Evolutionary conservation across 1,139 yeast genomes (phyloP).

Genomic region (Geotrichum citri-aurantii): DNA sequence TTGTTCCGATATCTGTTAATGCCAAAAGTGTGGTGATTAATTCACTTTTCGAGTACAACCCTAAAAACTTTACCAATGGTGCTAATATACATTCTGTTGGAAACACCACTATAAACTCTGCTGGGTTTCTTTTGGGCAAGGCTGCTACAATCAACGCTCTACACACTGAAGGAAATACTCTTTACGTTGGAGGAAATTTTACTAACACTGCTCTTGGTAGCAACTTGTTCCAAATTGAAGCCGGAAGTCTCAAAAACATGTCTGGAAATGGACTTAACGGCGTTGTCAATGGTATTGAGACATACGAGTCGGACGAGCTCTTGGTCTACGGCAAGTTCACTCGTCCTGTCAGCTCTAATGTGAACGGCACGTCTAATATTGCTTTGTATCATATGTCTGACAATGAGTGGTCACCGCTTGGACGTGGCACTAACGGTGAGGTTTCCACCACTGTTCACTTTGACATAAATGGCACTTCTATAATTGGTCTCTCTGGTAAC

Average conservation of each 20-base stretch:
- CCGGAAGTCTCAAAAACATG: slow-evolving; percentile 29
- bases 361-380: slow-evolving; percentile 27
- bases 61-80: slow-evolving; percentile 54
- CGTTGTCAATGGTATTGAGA: slow-evolving; percentile 32
- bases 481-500: slow-evolving; percentile 36
- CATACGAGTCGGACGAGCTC: slow-evolving; percentile 24
- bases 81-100: slow-evolving; percentile 46
- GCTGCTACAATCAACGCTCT: slow-evolving; percentile 16
- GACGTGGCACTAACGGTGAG: slow-evolving; percentile 29
- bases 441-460: slow-evolving; percentile 27
- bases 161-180: slow-evolving; percentile 21
- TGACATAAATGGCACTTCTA: slow-evolving; percentile 34
- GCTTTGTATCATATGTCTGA: slow-evolving; percentile 30
- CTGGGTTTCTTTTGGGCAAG: slow-evolving; percentile 42
- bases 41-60: slow-evolving; percentile 78
- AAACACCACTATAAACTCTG: slow-evolving; percentile 59
- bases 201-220: slow-evolving; percentile 32
- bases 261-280: slow-evolving; percentile 41
- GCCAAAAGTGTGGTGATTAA: slow-evolving; percentile 44
- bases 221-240: slow-evolving; percentile 31
- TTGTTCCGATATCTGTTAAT: slow-evolving; percentile 44
- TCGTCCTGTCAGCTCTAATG: slow-evolving; percentile 30
- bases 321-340: slow-evolving; percentile 40
- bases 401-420: slow-evolving; percentile 26
- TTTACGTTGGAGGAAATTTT: slow-evolving; percentile 51